These are phyloP conservation scores for Wallacemonas collosoma DNA, from an alignment of 208 protist species.

Conservation along the genomic window DNA sequence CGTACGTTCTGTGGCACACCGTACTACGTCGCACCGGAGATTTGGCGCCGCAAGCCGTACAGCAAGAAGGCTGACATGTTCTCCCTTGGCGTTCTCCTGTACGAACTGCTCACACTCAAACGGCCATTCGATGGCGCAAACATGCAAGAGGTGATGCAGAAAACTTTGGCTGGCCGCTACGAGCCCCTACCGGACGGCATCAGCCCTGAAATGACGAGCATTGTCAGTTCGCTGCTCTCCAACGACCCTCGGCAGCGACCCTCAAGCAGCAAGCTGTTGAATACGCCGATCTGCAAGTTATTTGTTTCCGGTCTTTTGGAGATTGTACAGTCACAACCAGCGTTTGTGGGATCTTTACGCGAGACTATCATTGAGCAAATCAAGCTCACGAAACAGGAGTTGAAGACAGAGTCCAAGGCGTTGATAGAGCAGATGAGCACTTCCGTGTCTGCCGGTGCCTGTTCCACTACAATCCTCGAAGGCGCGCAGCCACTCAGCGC, in stretches of 20 bases:
- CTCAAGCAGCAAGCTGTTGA: conserved; percentile 63
- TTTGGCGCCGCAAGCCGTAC: conserved; percentile 92
- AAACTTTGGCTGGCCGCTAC: conserved; percentile 57
- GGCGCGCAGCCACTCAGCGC: conserved; percentile 56
- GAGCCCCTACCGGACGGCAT: conserved; percentile 51
- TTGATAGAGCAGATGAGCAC: conserved; percentile 46
- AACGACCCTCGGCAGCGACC: conserved; percentile 58
- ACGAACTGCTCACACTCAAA: conserved; percentile 86
- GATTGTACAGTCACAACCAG: conserved; percentile 73
- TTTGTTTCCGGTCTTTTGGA: conserved; percentile 74
- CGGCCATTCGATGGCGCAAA: conserved; percentile 77
- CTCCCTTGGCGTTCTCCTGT: conserved; percentile 85
- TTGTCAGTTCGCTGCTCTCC: conserved; percentile 58
- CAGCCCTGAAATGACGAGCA: conserved; percentile 61
- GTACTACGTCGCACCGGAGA: conserved; percentile 93
- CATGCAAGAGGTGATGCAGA: conserved; percentile 77
- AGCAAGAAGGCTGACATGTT: conserved; percentile 94
- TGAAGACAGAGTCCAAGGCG: conserved; percentile 43
- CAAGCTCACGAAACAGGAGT: conserved; percentile 55
- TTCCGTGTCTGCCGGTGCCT: conserved; percentile 26
- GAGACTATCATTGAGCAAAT: conserved; percentile 65
- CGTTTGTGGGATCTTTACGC: conserved; percentile 58
- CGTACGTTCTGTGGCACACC: conserved; percentile 87
- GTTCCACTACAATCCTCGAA: conserved; percentile 67
- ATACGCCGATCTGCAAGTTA: conserved; percentile 75